These are phyloP conservation scores for Coemansia sp. DNA, from an alignment of 192 early-diverging fungal genomes.

Conservation along the genomic window DNA sequence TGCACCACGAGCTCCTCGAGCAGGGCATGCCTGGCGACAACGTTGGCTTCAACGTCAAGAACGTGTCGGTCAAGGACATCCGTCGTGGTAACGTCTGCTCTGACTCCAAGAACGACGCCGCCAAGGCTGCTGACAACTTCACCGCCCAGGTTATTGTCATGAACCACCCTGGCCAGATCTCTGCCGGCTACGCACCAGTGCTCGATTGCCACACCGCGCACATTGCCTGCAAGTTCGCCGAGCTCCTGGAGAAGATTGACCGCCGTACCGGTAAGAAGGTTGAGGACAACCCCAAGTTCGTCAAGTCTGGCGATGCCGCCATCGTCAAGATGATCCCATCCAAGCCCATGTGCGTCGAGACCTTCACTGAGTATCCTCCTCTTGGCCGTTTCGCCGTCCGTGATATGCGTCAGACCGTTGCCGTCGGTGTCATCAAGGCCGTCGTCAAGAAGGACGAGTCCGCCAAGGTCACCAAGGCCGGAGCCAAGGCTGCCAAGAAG, in stretches of 20 bases:
- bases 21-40: constrained; percentile 94
- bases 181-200: constrained; percentile 92
- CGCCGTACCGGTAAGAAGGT: constrained; percentile 91
- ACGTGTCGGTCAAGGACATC: constrained; percentile 96
- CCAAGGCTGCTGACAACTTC: constrained; percentile 90
- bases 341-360: constrained; percentile 96
- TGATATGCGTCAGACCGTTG: constrained; percentile 97
- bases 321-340: constrained; percentile 93
- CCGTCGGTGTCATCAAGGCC: constrained; percentile 94
- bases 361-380: constrained; percentile 89
- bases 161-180: constrained; percentile 95
- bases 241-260: constrained; percentile 93
- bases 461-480: constrained; percentile 76
- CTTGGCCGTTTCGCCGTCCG: constrained; percentile 97
- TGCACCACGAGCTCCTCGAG: constrained; percentile 92
- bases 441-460: constrained; percentile 82
- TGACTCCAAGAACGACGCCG: constrained; percentile 96
- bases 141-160: constrained; percentile 94
- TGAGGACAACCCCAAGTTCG: constrained; percentile 91
- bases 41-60: constrained; percentile 99
- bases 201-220: constrained; percentile 96
- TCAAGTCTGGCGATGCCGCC: constrained; percentile 94
- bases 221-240: constrained; percentile 94
- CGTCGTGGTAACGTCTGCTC: constrained; percentile 94
- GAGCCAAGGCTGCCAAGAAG: constrained; percentile 76